These are phyloP conservation scores for Aspergillus bridgeri DNA, from an alignment of 495 filamentous ascomycete genomes.

Conservation along the genomic window DNA sequence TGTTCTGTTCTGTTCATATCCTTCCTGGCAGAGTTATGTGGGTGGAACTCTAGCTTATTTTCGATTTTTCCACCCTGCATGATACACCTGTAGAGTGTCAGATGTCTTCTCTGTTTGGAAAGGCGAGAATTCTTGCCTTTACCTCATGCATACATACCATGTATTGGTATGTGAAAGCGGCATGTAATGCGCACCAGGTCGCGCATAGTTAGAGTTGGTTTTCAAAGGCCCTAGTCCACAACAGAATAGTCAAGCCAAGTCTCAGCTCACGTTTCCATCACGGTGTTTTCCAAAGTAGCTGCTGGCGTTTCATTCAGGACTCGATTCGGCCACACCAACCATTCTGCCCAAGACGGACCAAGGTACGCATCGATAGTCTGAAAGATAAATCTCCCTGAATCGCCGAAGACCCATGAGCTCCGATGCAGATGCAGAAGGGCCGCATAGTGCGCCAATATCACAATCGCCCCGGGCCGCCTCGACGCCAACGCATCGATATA, in stretches of 20 bases:
- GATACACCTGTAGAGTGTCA: neutral
- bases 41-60: neutral
- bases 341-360: conserved; percentile 9
- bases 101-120: neutral
- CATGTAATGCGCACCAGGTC: no score
- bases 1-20: conserved; percentile 14
- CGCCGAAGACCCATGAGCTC: conserved; percentile 35
- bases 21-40: conserved; percentile 1
- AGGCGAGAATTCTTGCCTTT: neutral
- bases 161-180: neutral
- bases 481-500: conserved; percentile 30
- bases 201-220: no score
- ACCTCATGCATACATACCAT: neutral
- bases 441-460: conserved; percentile 41
- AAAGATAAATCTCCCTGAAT: conserved; percentile 14
- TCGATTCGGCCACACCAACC: conserved; percentile 15
- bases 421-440: conserved; percentile 31
- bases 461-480: conserved; percentile 37
- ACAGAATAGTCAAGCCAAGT: neutral
- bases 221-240: no score
- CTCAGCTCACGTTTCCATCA: neutral
- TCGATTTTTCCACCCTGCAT: neutral
- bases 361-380: conserved; percentile 6
- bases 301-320: conserved; percentile 8
- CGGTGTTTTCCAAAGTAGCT: neutral